Evolutionary conservation across 257 asterid genomes (phyloP), one percentile per base, ranked within the genome.

Genomic region (Schizonepeta tenuifolia): DNA sequence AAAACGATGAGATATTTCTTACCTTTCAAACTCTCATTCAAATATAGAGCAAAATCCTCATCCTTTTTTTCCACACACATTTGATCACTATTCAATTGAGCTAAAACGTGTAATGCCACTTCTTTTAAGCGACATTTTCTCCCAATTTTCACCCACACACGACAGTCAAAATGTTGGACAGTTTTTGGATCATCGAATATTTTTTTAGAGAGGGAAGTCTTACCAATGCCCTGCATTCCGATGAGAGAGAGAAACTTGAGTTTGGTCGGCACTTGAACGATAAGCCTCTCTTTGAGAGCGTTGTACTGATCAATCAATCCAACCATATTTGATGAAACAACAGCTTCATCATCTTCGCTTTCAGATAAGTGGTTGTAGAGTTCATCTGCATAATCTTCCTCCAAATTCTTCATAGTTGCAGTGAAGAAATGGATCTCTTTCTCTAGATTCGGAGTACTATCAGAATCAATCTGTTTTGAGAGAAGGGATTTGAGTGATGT

Each of bases 191-290:
- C 55, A 21, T 64, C 51, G 14, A 64, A 40, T 20, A 64, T 0
- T 22, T 64, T 64, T n/a, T n/a, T 21, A 20, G 69, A 36, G 11
- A 64, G 55, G 22, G 38, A 10, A 64, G 55, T 64, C 33, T 64
- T 4, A 49, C 55, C 55, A 20, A 49, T n/a, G 22, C 55, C 55
- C 7, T 18, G 22, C 55, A 49, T 49, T 1, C 55, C 69, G 22
- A 64, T 53, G 38, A 64, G 69, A 3, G 69, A 40, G 12, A 40
- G 43, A 36, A 63, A 1, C 44, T 63, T 22, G 53, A 14, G 53
- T 15, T 14, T 15, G 9, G 53, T 15, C 20, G 7, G n/a, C 9
- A 6, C 53, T 46, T 62, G 8, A 62, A 6, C 7, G 11, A 36
- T 18, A 11, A 63, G 17, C 22, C 4, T 63, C 13, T 40, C 53